Percentiles rank a stretch among this genome's conserved stretches.
Conservation (phyloP, 2,329 filamentous ascomycete species). For the Zarea fungicola region DNA sequence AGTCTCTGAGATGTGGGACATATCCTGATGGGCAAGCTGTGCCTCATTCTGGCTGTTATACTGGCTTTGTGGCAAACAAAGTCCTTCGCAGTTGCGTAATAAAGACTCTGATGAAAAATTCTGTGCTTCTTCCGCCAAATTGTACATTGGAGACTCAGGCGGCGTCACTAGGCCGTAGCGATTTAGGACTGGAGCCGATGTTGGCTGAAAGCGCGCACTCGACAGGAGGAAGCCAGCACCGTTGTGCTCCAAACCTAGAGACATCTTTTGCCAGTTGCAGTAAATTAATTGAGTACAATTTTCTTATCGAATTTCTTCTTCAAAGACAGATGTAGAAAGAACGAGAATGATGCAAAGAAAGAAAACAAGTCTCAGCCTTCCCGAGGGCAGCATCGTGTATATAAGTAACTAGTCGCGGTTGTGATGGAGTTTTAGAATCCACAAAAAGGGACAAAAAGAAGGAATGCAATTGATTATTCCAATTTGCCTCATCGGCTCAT, state of each 20-base stretch:
- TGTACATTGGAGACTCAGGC: constrained; percentile 20
- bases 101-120: too few species aligned
- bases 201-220: constrained; percentile 3
- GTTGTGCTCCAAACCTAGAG: neutral
- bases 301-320: too few species aligned
- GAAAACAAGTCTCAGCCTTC: neutral
- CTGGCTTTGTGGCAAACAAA: too few species aligned
- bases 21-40: neutral
- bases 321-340: too few species aligned
- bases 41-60: neutral
- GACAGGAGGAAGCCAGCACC: neutral
- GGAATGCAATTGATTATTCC: constrained; percentile 9
- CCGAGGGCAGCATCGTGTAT: constrained; percentile 4
- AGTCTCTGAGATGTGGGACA: constrained; percentile 16
- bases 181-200: neutral
- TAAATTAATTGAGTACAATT: too few species aligned
- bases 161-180: constrained; percentile 15
- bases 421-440: too few species aligned
- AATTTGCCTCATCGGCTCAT: too few species aligned
- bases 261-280: neutral
- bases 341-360: too few species aligned
- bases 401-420: too few species aligned
- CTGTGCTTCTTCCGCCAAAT: too few species aligned
- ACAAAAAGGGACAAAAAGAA: neutral
- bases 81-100: too few species aligned